Conservation (phyloP, 306 rosid genomes). For the Vicia faba region DNA sequence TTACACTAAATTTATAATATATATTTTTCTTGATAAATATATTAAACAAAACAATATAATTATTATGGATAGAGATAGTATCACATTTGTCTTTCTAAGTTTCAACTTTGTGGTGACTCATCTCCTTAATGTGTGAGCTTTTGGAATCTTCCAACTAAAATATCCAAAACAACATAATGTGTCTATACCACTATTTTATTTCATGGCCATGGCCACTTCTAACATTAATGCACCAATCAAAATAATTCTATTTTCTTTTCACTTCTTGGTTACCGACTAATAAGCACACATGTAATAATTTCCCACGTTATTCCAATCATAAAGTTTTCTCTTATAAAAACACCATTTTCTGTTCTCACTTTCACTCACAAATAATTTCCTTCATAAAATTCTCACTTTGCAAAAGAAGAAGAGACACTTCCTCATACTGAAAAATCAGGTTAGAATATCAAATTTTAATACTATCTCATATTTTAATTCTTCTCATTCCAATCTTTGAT, state of each 20-base stretch:
- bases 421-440: slow-evolving; percentile 17
- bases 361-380: not conserved
- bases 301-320: not conserved
- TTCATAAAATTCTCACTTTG: not conserved
- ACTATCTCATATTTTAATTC: slow-evolving; percentile 1
- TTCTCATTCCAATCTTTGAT: slow-evolving; percentile 10
- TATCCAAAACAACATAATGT: not conserved
- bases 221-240: not conserved
- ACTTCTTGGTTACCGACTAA: not conserved
- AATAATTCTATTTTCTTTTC: slow-evolving; percentile 7
- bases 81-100: not conserved
- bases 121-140: not conserved
- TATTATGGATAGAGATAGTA: no score
- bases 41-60: no score
- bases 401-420: not conserved
- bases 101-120: not conserved
- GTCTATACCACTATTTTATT: not conserved
- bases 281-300: slow-evolving; percentile 3
- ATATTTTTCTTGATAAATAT: no score
- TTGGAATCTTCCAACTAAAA: not conserved
- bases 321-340: not conserved
- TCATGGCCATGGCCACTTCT: not conserved
- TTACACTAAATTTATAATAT: no score
- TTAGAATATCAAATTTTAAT: not conserved
- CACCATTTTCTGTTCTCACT: not conserved